phyloP scores from a whole-genome alignment of 768 basidiomycete genomes.

The Pseudohyphozyma bogoriensis region DNA sequence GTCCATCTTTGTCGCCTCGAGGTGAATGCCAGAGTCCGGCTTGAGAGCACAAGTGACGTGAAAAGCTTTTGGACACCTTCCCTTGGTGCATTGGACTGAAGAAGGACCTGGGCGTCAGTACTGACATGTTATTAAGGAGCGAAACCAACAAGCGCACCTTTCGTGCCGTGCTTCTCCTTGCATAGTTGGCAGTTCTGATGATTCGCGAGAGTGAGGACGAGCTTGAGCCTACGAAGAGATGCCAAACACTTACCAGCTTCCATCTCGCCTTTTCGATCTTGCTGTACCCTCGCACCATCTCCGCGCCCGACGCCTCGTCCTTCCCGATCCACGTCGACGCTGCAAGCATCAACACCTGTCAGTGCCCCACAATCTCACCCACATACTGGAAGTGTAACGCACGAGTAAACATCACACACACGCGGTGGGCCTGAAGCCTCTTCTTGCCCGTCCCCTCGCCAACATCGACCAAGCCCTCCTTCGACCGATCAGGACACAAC shows the following conservation, averaged over 20 bases:
- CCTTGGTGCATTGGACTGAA: slow-evolving; percentile 75
- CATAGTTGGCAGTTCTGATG: slow-evolving; percentile 92
- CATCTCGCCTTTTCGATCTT: slow-evolving; percentile 83
- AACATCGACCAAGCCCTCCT: slow-evolving; percentile 30
- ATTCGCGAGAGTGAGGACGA: not conserved
- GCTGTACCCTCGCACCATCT: slow-evolving; percentile 67
- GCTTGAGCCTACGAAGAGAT: not conserved
- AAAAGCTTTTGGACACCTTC: slow-evolving; percentile 85
- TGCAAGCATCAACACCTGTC: slow-evolving; percentile 59
- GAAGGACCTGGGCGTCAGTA: not conserved
- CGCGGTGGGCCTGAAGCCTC: slow-evolving; percentile 21
- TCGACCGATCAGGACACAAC: slow-evolving; percentile 29
- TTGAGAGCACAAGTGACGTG: slow-evolving; percentile 80
- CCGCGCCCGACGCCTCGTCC: slow-evolving; percentile 42
- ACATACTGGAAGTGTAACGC: too few relatives aligned
- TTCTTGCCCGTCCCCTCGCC: slow-evolving; percentile 15
- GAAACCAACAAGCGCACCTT: slow-evolving; percentile 27
- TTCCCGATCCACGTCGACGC: slow-evolving; percentile 88
- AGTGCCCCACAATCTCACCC: slow-evolving; percentile 44
- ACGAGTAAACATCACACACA: slow-evolving; percentile 28
- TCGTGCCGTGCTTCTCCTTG: slow-evolving; percentile 43
- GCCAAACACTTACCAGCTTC: slow-evolving; percentile 60
- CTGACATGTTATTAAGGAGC: too few relatives aligned
- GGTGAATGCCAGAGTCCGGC: slow-evolving; percentile 38
- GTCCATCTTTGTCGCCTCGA: slow-evolving; percentile 33